phyloP scores from a whole-genome alignment of 768 basidiomycete genomes.

The Phlebiopsis flavidoalba region DNA sequence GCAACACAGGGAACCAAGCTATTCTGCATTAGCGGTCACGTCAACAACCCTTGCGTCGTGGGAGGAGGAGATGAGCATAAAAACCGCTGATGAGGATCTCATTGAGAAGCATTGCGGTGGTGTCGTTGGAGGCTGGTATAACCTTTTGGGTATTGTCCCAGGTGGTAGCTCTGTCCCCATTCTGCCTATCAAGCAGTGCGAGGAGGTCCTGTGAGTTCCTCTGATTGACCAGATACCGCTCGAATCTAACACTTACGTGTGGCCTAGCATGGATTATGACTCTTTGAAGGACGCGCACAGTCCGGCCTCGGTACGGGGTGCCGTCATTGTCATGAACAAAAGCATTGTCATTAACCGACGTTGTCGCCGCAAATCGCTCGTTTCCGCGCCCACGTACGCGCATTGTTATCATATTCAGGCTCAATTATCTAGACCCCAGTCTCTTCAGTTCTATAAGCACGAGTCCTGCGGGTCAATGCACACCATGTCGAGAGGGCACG shows the following conservation, averaged over 20 bases:
- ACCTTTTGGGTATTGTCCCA: slow-evolving; percentile 93
- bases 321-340: slow-evolving; percentile 99
- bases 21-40: slow-evolving; percentile 94
- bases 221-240: background rate
- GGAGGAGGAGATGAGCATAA: slow-evolving; percentile 99
- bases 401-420: background rate
- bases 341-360: slow-evolving; percentile 93
- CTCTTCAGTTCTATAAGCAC: slow-evolving; percentile 86
- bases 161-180: slow-evolving; percentile 95
- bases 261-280: slow-evolving; percentile 90
- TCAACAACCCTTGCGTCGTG: slow-evolving; percentile 96
- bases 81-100: slow-evolving; percentile 81
- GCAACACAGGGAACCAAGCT: slow-evolving; percentile 97
- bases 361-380: slow-evolving; percentile 92
- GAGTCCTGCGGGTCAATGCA: slow-evolving; percentile 98
- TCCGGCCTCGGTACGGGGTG: slow-evolving; percentile 97
- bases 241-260: background rate
- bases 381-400: slow-evolving; percentile 69
- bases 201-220: slow-evolving; percentile 76
- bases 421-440: background rate
- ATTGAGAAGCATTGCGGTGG: slow-evolving; percentile 98
- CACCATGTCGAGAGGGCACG: slow-evolving; percentile 90
- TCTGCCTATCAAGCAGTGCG: slow-evolving; percentile 76
- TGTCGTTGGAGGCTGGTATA: slow-evolving; percentile 93
- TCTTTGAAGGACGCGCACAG: slow-evolving; percentile 92